phyloP scores from a whole-genome alignment of 2,329 filamentous ascomycete species.

The Hypoxylon sp. region DNA sequence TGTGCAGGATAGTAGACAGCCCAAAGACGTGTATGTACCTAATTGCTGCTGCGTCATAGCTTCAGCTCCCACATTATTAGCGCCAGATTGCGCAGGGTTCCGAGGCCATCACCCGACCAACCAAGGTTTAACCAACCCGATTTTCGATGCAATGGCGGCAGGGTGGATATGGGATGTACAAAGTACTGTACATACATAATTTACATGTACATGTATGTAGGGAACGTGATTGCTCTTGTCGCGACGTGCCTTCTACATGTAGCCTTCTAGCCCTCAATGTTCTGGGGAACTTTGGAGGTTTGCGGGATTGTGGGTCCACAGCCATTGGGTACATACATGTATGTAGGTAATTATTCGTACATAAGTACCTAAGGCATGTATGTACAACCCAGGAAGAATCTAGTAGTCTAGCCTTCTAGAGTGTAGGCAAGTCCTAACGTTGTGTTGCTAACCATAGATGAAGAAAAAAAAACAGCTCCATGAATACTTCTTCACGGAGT shows the following conservation, averaged over 20 bases:
- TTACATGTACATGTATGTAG: not conserved
- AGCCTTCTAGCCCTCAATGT: not conserved
- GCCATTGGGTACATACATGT: not conserved
- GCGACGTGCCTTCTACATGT: not conserved
- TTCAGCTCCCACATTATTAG: slow-evolving; percentile 22
- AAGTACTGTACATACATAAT: not conserved
- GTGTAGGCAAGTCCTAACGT: slow-evolving; percentile 14
- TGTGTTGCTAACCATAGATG: slow-evolving; percentile 20
- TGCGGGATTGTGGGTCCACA: slow-evolving; percentile 32
- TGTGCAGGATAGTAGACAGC: too few relatives aligned
- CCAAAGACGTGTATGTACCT: not conserved
- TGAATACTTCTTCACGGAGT: slow-evolving; percentile 23
- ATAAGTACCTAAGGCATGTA: not conserved
- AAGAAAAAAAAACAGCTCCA: slow-evolving; percentile 9
- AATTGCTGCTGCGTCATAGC: slow-evolving; percentile 30
- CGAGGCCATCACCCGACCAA: slow-evolving; percentile 16
- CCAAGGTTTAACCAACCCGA: slow-evolving; percentile 7
- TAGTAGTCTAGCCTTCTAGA: slow-evolving; percentile 22
- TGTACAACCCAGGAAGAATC: slow-evolving; percentile 20
- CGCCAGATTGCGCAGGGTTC: slow-evolving; percentile 7
- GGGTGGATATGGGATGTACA: not conserved
- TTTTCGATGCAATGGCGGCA: slow-evolving; percentile 2
- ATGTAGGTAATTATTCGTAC: too few relatives aligned
- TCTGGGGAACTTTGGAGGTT: slow-evolving; percentile 37
- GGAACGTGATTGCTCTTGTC: not conserved